Percentiles rank a stretch among this genome's conserved stretches.
Evolutionary conservation across 371 early-diverging fungal species (phyloP).

Genomic region (Mortierella sp.): DNA sequence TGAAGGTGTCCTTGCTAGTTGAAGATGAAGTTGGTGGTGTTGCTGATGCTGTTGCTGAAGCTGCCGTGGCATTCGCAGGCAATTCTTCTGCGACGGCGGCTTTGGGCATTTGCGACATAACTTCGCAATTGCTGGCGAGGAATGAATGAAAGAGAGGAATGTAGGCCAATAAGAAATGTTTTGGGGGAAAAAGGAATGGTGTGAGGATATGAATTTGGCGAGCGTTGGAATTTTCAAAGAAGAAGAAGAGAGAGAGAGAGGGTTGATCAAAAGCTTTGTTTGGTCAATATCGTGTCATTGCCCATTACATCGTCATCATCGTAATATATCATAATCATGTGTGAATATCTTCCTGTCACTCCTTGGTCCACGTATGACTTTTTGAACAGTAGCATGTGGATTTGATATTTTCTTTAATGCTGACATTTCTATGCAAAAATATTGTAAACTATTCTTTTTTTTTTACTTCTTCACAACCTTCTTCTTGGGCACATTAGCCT

Average conservation of each 20-base stretch:
- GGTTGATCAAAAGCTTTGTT: too few relatives aligned
- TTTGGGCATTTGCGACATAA: constrained; percentile 16
- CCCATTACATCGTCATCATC: not conserved
- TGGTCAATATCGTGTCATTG: not conserved
- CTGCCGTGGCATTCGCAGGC: not conserved
- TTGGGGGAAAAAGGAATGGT: not conserved
- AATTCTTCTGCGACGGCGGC: not conserved
- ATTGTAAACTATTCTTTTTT: not conserved
- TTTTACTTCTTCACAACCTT: constrained; percentile 49
- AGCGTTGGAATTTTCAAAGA: not conserved
- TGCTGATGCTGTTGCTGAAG: not conserved
- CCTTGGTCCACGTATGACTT: too few relatives aligned
- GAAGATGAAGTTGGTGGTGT: not conserved
- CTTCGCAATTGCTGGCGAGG: not conserved
- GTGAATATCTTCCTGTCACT: too few relatives aligned
- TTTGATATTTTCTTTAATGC: not conserved
- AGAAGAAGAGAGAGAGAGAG: not conserved
- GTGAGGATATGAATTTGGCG: not conserved
- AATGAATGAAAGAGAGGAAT: too few relatives aligned
- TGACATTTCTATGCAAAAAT: constrained; percentile 2
- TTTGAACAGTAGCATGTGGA: too few relatives aligned
- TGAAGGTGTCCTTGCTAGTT: not conserved
- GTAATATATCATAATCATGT: not conserved
- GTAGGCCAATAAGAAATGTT: too few relatives aligned
- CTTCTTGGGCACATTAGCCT: constrained; percentile 57